Evolutionary conservation across 176 grass and related monocot species (phyloP), one percentile per base, ranked within the genome.

Genomic region (Oropetium thomaeum): DNA sequence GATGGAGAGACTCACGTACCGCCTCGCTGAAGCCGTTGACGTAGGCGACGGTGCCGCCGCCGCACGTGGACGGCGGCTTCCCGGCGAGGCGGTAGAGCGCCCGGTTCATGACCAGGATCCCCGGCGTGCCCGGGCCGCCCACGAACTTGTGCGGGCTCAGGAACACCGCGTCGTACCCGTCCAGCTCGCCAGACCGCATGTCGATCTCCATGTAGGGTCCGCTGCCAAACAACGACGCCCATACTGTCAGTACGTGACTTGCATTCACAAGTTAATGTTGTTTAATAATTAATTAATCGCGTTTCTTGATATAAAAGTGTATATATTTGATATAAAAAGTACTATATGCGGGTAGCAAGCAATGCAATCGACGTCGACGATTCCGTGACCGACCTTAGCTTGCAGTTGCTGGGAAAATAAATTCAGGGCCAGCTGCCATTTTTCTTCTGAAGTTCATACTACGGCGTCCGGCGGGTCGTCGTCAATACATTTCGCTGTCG

Each of bases 81-180:
- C 59, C 38, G 66, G 66, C 16, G 74, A 92, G 86, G 69, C 57
- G 86, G 69, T 93, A 97, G 48, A 97, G 90, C 8, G 81, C 20
- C 19, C 68, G 75, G 83, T 85, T 93, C 77, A 97, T 83, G 20
- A 93, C 74, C 34, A 97, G 84, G 76, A 97, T 81, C 19, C 94
- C 90, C n/a, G 94, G 80, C 74, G 86, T 83, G 62, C 85, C 85
- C 1, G 90, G 90, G 13, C 94, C 94, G 15, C 90, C 90, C 40
- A 87, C 74, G 62, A 97, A 97, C 81, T 97, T 97, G 76, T 97
- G 94, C 22, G 90, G 88, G 74, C 94, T 97, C 8, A 97, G 70
- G 75, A 93, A 89, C 14, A 97, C 84, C 1, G 95, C 91, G 64
- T 97, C 95, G 63, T 97, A 97, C 22, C 95, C 95, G 54, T 92